These are phyloP conservation scores for Alternaria ethzedia DNA, from an alignment of 2,329 filamentous ascomycete genomes.

Conservation along the genomic window DNA sequence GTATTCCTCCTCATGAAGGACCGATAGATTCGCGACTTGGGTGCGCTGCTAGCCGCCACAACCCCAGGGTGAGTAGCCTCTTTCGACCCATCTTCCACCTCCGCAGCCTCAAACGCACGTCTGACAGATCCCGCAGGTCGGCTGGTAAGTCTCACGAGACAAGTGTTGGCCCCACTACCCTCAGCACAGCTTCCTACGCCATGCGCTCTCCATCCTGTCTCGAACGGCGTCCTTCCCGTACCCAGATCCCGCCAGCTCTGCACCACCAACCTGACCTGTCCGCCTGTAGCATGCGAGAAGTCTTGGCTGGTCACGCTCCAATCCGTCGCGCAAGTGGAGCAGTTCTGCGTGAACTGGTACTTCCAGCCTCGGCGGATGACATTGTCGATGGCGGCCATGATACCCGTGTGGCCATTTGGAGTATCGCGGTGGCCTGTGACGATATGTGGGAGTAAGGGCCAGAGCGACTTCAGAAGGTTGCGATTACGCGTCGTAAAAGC, in stretches of 20 bases:
- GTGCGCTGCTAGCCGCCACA: not conserved
- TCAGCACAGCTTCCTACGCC: slow-evolving; percentile 17
- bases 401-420: slow-evolving; percentile 27
- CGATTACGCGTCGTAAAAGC: slow-evolving; percentile 10
- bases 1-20: slow-evolving; percentile 14
- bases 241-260: slow-evolving; percentile 38
- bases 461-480: slow-evolving; percentile 20
- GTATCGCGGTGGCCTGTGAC: slow-evolving; percentile 34
- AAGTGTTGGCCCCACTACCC: not conserved
- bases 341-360: slow-evolving; percentile 25
- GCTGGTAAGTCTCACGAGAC: slow-evolving; percentile 7
- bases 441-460: slow-evolving; percentile 31
- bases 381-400: slow-evolving; percentile 29
- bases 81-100: not conserved
- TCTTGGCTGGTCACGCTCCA: slow-evolving; percentile 22
- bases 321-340: slow-evolving; percentile 34
- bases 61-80: not conserved
- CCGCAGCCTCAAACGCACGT: slow-evolving; percentile 24
- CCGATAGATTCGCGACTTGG: slow-evolving; percentile 9
- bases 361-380: slow-evolving; percentile 24
- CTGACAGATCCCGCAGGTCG: slow-evolving; percentile 23
- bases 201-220: slow-evolving; percentile 36
- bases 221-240: slow-evolving; percentile 30
- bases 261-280: slow-evolving; percentile 22
- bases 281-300: slow-evolving; percentile 13